Evolutionary conservation across 1,139 yeast genomes (phyloP).

Genomic region (Geotrichum fermentans): DNA sequence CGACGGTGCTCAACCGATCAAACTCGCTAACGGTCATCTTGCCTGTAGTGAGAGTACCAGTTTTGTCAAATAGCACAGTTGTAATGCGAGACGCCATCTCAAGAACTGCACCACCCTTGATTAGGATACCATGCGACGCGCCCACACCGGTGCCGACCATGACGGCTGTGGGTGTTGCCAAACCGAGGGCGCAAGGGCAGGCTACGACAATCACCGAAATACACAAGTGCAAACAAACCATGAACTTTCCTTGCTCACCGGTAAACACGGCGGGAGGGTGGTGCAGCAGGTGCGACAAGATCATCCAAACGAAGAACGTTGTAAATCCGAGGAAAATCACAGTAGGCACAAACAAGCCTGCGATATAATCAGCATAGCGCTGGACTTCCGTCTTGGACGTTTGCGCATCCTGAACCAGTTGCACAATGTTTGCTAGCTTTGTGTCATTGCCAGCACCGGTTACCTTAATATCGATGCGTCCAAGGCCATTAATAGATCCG

Average conservation of each 20-base stretch:
- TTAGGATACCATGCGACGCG: conserved; percentile 80
- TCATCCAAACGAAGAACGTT: conserved; percentile 70
- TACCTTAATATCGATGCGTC: conserved; percentile 64
- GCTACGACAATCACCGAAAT: conserved; percentile 95
- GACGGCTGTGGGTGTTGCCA: conserved; percentile 97
- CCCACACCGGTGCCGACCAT: conserved; percentile 99
- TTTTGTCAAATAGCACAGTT: conserved; percentile 81
- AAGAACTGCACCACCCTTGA: conserved; percentile 88
- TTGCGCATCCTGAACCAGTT: conserved; percentile 85
- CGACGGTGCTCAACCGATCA: conserved; percentile 2
- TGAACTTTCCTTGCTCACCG: conserved; percentile 53
- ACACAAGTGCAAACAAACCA: conserved; percentile 72
- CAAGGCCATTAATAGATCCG: conserved; percentile 84
- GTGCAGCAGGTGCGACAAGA: conserved; percentile 40
- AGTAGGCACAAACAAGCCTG: conserved; percentile 79
- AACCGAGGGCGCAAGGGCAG: conserved; percentile 95
- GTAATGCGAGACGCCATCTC: conserved; percentile 67
- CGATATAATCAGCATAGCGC: conserved; percentile 76
- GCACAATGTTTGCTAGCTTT: conserved; percentile 79
- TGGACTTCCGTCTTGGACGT: conserved; percentile 86
- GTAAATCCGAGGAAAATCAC: conserved; percentile 56
- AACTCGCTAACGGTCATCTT: conserved; percentile 54
- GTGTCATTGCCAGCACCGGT: conserved; percentile 75
- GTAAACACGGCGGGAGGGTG: conserved; percentile 54
- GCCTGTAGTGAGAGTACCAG: conserved; percentile 92